phyloP scores from a whole-genome alignment of 2,329 filamentous ascomycete genomes.

The Esteya vermicola region DNA sequence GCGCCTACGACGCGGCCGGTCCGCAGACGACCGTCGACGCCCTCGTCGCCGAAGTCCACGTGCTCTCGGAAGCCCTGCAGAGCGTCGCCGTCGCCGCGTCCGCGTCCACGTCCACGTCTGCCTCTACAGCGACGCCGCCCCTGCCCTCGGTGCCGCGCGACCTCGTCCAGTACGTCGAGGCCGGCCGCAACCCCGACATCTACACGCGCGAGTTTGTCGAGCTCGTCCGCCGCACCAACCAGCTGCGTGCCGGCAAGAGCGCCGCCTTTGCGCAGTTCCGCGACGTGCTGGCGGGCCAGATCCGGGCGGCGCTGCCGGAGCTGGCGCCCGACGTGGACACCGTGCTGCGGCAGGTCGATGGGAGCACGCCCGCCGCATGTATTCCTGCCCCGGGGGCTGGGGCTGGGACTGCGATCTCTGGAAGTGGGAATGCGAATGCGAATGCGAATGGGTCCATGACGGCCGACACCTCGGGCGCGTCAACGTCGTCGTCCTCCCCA shows the following conservation, averaged over 20 bases:
- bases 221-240: conserved; percentile 50
- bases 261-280: conserved; percentile 45
- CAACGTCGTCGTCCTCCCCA: no score
- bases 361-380: no score
- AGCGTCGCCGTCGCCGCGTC: conserved; percentile 25
- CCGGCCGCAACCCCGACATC: conserved; percentile 58
- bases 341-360: no score
- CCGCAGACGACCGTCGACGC: conserved; percentile 38
- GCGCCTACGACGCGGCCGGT: conserved; percentile 38
- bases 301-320: conserved; percentile 45
- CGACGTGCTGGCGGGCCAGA: conserved; percentile 46
- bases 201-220: conserved; percentile 63
- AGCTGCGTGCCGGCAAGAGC: conserved; percentile 51
- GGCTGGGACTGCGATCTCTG: neutral
- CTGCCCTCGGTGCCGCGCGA: conserved; percentile 45
- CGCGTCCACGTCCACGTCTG: conserved; percentile 19
- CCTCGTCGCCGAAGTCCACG: conserved; percentile 37
- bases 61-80: conserved; percentile 24
- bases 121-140: conserved; percentile 2
- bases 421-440: no score
- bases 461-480: no score
- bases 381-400: neutral
- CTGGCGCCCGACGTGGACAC: conserved; percentile 34
- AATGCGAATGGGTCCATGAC: no score
- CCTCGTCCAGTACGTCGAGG: conserved; percentile 54